phyloP scores from a whole-genome alignment of 768 basidiomycete genomes.

The Mycena venus region DNA sequence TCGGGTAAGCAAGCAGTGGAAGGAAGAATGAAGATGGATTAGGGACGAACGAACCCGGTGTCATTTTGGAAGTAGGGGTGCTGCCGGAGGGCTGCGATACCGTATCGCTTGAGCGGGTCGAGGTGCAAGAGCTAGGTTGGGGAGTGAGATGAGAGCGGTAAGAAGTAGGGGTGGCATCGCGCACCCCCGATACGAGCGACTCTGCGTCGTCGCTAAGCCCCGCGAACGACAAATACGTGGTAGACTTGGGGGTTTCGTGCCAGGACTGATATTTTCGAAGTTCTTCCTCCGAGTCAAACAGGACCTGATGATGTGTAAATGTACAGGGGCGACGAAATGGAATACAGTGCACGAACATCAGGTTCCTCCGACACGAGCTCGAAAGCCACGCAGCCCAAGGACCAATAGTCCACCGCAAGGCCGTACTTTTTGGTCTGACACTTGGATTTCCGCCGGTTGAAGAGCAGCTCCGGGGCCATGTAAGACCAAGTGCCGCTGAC shows the following conservation, averaged over 20 bases:
- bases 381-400: conserved; percentile 55
- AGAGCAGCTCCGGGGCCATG: conserved; percentile 57
- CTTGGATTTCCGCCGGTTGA: conserved; percentile 33
- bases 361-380: conserved; percentile 48
- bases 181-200: conserved; percentile 48
- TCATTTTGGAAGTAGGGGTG: conserved; percentile 41
- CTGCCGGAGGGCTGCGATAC: conserved; percentile 31
- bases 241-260: conserved; percentile 25
- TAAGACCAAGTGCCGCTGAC: conserved; percentile 51
- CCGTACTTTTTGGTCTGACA: conserved; percentile 42
- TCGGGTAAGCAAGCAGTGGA: background rate
- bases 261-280: conserved; percentile 34
- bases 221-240: conserved; percentile 39
- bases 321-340: background rate
- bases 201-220: conserved; percentile 37
- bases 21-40: too few relatives aligned
- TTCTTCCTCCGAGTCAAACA: conserved; percentile 46
- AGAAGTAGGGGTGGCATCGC: background rate
- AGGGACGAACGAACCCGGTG: conserved; percentile 33
- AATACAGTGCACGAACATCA: conserved; percentile 33
- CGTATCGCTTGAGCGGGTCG: conserved; percentile 35
- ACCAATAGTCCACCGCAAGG: conserved; percentile 56
- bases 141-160: background rate
- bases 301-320: conserved; percentile 37
- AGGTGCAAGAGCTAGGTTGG: conserved; percentile 36